Percentiles rank a stretch among this genome's conserved stretches.
Conservation (phyloP, 2,329 filamentous ascomycete species). For the Scedosporium boydii region DNA sequence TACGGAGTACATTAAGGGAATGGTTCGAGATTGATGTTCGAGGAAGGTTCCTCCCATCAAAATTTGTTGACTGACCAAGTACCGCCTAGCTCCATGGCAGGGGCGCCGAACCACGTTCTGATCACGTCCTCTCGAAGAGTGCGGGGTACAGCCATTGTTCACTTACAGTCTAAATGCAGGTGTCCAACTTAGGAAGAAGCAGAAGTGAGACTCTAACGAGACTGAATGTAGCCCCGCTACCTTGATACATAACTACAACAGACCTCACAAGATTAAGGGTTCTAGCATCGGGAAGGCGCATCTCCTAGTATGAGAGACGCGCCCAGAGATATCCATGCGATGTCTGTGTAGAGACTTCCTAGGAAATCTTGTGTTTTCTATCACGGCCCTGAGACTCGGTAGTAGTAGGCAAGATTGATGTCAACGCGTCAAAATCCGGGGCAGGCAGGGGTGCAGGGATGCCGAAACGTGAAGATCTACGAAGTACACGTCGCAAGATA, state of each 20-base stretch:
- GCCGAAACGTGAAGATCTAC: background rate
- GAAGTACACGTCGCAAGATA: background rate
- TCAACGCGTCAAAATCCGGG: background rate
- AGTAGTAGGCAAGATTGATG: background rate
- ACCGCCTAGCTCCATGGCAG: too few species aligned
- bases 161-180: background rate
- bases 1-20: background rate
- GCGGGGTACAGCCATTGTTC: background rate
- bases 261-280: too few species aligned
- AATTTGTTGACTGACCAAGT: too few species aligned
- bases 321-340: too few species aligned
- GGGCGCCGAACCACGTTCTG: too few species aligned
- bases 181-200: background rate
- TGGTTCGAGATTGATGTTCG: background rate
- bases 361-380: background rate
- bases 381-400: background rate
- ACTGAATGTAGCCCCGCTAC: too few species aligned
- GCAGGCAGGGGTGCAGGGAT: background rate
- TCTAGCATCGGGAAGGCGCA: too few species aligned
- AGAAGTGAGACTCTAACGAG: too few species aligned
- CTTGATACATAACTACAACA: too few species aligned
- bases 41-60: background rate
- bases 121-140: background rate
- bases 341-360: background rate
- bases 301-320: too few species aligned